Base-by-base conservation (phyloP, 768 basidiomycete species). In the Leccinum broughii region DNA sequence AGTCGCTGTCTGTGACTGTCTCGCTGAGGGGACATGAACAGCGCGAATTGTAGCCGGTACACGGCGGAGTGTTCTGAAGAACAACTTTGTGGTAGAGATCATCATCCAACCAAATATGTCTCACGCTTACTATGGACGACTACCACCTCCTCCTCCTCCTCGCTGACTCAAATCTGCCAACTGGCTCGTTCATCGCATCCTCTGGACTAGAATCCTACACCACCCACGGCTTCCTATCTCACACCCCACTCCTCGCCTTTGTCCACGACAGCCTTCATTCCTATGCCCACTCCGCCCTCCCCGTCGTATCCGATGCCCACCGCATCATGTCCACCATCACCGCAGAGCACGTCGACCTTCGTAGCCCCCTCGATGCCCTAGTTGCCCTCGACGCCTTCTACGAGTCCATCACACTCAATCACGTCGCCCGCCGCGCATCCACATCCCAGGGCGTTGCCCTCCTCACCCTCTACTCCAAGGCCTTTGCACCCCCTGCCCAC, bases 121-220 rank as follows among this genome's bases (percentile, higher is more conserved):
- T 20, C 44, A 46, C 44, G 44, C 0, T 28, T 34, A 34, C 24
- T 49, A 67, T 65, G 64, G 75, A 77, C 73, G 69, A 73, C 70
- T 74, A 76, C 0, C 92, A 90, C 72, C 75, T 93, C 32, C 79
- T 93, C 17, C 83, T 95, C 41, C 80, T 95, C 37, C 83, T 96
- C 48, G 83, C 92, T 0, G 94, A 96, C 77, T 91, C 92, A 62
- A 98, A 96, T 74, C 86, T 99, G 3, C 97, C 97, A 2, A 98
- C 96, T 0, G 97, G 97, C 37, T 90, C 96, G 1, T 99, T 99
- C 73, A 92, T 98, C 60, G 92, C 95, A 1, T 97, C 95, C 1
- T 85, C 92, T 3, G 96, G 96, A 2, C 82, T 98, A 61, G 96
- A 99, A 69, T 93, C 94, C 5, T 95, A 86, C 70, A 76, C 85